Base-by-base conservation (phyloP, 176 grass and related monocot species). In the Oryza meridionalis region DNA sequence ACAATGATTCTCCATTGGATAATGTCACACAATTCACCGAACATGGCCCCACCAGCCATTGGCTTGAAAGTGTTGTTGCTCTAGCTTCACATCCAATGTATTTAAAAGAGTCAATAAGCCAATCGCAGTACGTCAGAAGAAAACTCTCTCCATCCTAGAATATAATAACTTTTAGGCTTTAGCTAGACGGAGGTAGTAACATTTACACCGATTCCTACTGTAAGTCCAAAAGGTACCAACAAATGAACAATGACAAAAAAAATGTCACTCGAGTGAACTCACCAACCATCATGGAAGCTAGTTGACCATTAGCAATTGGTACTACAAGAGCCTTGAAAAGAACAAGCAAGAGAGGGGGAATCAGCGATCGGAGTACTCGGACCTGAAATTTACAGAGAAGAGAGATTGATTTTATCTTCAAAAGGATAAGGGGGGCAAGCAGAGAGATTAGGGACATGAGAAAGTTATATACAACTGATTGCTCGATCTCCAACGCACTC, bases 1-100 rank as follows among this genome's bases (percentile, higher is more conserved):
- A 81, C 72, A 85, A 88, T 4, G 87, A 94, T 67, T 85, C 85
- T 6, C 95, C 89, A 79, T 95, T 26, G 21, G 82, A 77, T n/a
- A 95, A 69, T 76, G 86, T 83, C 21, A 98, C 80, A 3, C 79
- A 90, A 86, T 95, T 98, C 59, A 98, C 87, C 45, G 88, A 90
- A 73, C 89, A 95, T 79, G 87, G 74, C 63, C 95, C 92, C 92
- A 98, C 93, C 73, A 98, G 77, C 95, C 95, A 98, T 89, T 95
- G 87, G 70, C 95, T 93, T 50, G 89, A 98, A 85, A 95, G 76
- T 40, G 87, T 77, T 32, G 95, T 98, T 45, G 91, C 92, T 86
- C 92, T 93, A 78, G 95, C 95, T 98, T 87, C 85, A 87, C n/a
- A 75, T 83, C 26, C 35, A 35, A 81, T 11, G 7, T 22, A 70